Evolutionary conservation across 192 early-diverging fungal genomes (phyloP).

Genomic region (Coemansia sp.): DNA sequence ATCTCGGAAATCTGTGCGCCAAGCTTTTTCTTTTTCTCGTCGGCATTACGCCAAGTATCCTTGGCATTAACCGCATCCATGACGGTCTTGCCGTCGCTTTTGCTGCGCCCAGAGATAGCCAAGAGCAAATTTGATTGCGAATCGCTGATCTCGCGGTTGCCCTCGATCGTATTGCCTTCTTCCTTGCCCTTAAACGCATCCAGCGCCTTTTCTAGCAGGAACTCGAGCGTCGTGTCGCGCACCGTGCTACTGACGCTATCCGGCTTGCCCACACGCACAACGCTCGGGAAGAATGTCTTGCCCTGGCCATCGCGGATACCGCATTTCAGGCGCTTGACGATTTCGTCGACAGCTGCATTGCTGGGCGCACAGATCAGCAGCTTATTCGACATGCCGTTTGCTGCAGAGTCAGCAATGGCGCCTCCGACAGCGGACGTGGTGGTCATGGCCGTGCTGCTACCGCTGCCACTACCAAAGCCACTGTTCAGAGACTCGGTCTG

Average conservation of each 20-base stretch:
- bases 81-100: constrained; percentile 9
- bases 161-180: not conserved
- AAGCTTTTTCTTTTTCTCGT: constrained; percentile 9
- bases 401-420: not conserved
- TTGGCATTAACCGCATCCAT: constrained; percentile 9
- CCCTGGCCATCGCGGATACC: constrained; percentile 64
- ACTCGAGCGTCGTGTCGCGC: constrained; percentile 69
- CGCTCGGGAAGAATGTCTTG: constrained; percentile 56
- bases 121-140: constrained; percentile 22
- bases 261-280: constrained; percentile 79
- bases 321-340: constrained; percentile 76
- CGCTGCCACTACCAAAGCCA: too few relatives aligned
- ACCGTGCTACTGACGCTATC: constrained; percentile 72
- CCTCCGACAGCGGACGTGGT: too few relatives aligned
- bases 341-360: constrained; percentile 96
- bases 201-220: constrained; percentile 62
- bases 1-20: constrained; percentile 16
- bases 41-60: constrained; percentile 7
- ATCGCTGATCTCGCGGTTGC: constrained; percentile 9
- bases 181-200: constrained; percentile 15
- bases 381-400: constrained; percentile 31
- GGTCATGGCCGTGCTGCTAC: too few relatives aligned
- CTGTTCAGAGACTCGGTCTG: not conserved
- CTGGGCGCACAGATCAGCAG: constrained; percentile 92
- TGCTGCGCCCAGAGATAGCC: constrained; percentile 15